phyloP scores from a whole-genome alignment of 495 filamentous ascomycete genomes.

The Penicillium bovifimosum region DNA sequence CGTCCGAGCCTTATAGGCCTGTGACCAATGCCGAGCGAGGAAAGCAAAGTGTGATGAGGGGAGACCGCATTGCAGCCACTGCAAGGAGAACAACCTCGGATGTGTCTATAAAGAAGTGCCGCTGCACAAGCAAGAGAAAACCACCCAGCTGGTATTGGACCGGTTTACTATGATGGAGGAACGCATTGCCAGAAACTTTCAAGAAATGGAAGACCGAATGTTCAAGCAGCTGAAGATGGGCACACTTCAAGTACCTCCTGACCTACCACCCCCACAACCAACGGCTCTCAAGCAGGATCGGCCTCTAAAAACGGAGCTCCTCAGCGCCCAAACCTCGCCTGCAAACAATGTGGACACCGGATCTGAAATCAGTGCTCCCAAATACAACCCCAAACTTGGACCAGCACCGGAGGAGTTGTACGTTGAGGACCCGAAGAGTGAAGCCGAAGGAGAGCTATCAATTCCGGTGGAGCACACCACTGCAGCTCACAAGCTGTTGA shows the following conservation, averaged over 20 bases:
- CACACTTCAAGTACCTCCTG: not conserved
- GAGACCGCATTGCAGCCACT: slow-evolving; percentile 53
- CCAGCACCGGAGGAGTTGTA: not conserved
- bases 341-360: not conserved
- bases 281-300: slow-evolving; percentile 9
- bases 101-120: slow-evolving; percentile 59
- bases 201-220: slow-evolving; percentile 8
- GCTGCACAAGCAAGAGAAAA: slow-evolving; percentile 52
- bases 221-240: not conserved
- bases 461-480: slow-evolving; percentile 79
- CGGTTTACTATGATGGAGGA: slow-evolving; percentile 29
- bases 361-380: not conserved
- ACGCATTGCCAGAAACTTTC: slow-evolving; percentile 9
- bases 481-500: slow-evolving; percentile 69
- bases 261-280: not conserved
- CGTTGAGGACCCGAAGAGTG: slow-evolving; percentile 14
- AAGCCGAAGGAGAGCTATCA: slow-evolving; percentile 49
- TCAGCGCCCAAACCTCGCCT: not conserved
- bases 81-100: slow-evolving; percentile 49
- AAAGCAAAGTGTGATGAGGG: slow-evolving; percentile 64
- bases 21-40: slow-evolving; percentile 55
- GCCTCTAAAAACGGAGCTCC: not conserved
- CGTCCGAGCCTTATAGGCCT: slow-evolving; percentile 38
- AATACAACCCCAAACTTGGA: slow-evolving; percentile 1
- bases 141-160: slow-evolving; percentile 34